Evolutionary conservation across 2,329 filamentous ascomycete species (phyloP).

Genomic region (Colletotrichum sp.): DNA sequence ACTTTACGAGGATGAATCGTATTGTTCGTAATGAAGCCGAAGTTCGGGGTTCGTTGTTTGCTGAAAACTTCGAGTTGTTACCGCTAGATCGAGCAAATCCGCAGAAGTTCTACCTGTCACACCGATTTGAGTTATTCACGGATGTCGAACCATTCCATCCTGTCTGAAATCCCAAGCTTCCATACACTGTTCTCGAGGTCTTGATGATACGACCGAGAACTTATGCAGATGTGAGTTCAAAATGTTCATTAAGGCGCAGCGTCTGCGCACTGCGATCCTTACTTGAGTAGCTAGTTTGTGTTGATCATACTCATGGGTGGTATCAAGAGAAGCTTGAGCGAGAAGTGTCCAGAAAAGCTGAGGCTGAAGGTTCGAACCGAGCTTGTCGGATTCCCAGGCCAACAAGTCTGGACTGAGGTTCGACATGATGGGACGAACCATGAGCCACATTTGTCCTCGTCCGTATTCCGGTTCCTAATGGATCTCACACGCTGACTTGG

Average conservation of each 20-base stretch:
- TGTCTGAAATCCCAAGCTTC: neutral
- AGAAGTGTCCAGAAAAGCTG: neutral
- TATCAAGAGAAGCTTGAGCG: neutral
- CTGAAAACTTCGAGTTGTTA: neutral
- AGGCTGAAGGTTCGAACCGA: neutral
- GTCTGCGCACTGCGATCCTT: neutral
- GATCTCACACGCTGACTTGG: neutral
- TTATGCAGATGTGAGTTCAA: neutral
- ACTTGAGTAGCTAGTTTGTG: neutral
- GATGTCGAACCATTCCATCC: neutral
- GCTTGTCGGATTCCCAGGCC: neutral
- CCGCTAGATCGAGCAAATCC: neutral
- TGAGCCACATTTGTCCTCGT: neutral
- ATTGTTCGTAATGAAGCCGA: neutral
- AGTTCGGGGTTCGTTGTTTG: neutral
- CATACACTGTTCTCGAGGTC: neutral
- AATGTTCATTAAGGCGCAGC: neutral
- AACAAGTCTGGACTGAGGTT: neutral
- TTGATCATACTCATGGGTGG: neutral
- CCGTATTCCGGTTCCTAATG: neutral
- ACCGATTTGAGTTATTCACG: neutral
- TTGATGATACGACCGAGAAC: neutral
- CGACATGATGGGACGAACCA: neutral
- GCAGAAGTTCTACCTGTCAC: rapidly evolving
- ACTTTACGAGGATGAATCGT: neutral